A percentile compares a stretch with the other conserved stretches of the same genome.
These are phyloP conservation scores for Hypericum androsaemum DNA, from an alignment of 345 rosid species.

Conservation along the genomic window DNA sequence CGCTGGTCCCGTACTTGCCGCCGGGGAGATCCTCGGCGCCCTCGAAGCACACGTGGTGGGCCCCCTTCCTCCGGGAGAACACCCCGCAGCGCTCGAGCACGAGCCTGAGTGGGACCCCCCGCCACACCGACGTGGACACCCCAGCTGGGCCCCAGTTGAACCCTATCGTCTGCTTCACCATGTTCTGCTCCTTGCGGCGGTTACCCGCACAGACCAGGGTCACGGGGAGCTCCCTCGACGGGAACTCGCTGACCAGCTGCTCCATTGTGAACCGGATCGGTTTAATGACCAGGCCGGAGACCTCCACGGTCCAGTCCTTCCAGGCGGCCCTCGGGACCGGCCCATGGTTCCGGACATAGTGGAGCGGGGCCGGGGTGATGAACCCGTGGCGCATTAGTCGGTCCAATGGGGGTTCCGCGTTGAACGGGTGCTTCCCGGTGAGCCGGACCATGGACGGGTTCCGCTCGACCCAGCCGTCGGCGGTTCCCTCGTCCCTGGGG, in stretches of 20 bases:
- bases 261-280: slow-evolving; percentile 71
- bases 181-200: slow-evolving; percentile 87
- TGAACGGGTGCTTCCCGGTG: slow-evolving; percentile 94
- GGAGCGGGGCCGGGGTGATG: slow-evolving; percentile 88
- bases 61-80: slow-evolving; percentile 46
- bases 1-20: slow-evolving; percentile 85
- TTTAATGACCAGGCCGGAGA: slow-evolving; percentile 62
- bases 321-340: slow-evolving; percentile 57
- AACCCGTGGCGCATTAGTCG: slow-evolving; percentile 92
- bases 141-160: slow-evolving; percentile 94
- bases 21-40: slow-evolving; percentile 93
- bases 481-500: slow-evolving; percentile 58
- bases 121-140: slow-evolving; percentile 78
- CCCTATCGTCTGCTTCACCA: slow-evolving; percentile 72
- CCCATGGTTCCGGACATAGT: slow-evolving; percentile 93
- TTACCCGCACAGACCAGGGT: slow-evolving; percentile 91
- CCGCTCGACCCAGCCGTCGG: slow-evolving; percentile 76
- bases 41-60: slow-evolving; percentile 80
- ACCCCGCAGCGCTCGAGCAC: slow-evolving; percentile 69
- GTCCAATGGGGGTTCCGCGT: slow-evolving; percentile 66
- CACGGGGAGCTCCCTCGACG: slow-evolving; percentile 56
- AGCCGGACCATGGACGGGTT: slow-evolving; percentile 79
- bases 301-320: slow-evolving; percentile 69
- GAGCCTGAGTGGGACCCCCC: slow-evolving; percentile 51
- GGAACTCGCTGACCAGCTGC: slow-evolving; percentile 52